Evolutionary conservation across 2,329 filamentous ascomycete species (phyloP).

Genomic region (Pleomassaria siparia): DNA sequence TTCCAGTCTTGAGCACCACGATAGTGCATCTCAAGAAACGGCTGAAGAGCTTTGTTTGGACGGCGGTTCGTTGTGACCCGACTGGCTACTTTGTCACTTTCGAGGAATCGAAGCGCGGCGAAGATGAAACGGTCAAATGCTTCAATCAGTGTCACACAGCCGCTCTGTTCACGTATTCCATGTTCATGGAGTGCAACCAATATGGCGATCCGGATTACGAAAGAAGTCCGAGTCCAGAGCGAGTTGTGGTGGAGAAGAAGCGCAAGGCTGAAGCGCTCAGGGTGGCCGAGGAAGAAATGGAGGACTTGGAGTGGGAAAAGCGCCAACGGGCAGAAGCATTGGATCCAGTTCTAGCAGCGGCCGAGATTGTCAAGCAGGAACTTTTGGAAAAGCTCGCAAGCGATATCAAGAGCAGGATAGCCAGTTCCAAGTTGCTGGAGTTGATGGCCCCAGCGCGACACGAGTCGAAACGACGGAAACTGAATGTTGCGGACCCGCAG

Average conservation of each 20-base stretch:
- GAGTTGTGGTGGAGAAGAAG: constrained; percentile 51
- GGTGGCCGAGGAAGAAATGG: constrained; percentile 70
- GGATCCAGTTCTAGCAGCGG: constrained; percentile 84
- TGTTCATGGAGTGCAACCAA: constrained; percentile 84
- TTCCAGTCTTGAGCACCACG: constrained; percentile 83
- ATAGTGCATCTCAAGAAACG: constrained; percentile 88
- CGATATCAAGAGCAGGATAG: constrained; percentile 86
- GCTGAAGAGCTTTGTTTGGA: constrained; percentile 78
- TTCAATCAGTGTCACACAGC: constrained; percentile 77
- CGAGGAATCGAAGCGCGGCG: constrained; percentile 72
- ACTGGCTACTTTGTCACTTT: constrained; percentile 94
- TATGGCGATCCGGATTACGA: constrained; percentile 67
- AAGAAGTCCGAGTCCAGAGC: constrained; percentile 54
- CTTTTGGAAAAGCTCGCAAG: constrained; percentile 83
- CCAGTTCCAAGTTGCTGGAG: constrained; percentile 75
- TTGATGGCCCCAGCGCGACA: constrained; percentile 83
- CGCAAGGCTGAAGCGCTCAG: constrained; percentile 68
- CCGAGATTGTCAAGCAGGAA: constrained; percentile 76
- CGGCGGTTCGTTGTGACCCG: constrained; percentile 79
- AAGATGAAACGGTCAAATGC: constrained; percentile 79
- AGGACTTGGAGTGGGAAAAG: constrained; percentile 88
- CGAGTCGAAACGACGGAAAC: constrained; percentile 72
- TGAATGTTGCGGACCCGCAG: constrained; percentile 72
- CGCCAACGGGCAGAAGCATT: constrained; percentile 81
- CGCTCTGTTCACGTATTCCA: constrained; percentile 86